Evolutionary conservation across 768 basidiomycete genomes (phyloP), one percentile per base, ranked within the genome.

Genomic region (Dacryopinax primogenitus): DNA sequence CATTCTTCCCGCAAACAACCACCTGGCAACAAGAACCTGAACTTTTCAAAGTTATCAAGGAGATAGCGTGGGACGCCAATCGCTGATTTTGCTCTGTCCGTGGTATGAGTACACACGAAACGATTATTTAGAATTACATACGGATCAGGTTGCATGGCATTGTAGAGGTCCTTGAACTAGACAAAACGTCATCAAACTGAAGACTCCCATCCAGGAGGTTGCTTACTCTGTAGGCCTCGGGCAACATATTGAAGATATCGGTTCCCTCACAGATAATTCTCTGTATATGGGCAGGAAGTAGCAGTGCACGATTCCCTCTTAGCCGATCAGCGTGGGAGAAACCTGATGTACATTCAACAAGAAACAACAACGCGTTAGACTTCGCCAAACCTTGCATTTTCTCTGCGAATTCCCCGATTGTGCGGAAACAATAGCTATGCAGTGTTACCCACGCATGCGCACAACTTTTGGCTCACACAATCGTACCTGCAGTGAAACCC

Each of bases 181-280:
- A 34, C 15, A 16, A n/a, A 15, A 67, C 26, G 23, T 37, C 67
- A 34, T 65, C 37, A 82, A 83, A 33, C 9, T 2, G 32, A 23
- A 11, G 36, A 36, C 18, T 28, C 28, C 21, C 9, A 2, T 26
- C 2, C 28, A 44, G 18, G 11, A 13, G 39, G 37, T 3, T 4
- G 11, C 7, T 18, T 21, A 37, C 34, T 11, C 63, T 9, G 39
- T 71, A 72, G 13, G 69, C 71, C 72, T 86, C 85, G 18, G 84
- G 85, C 9, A 85, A 72, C 84, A 85, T 85, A 13, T 78, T 81
- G 70, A 85, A 85, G 28, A 85, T 81, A 67, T 86, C 85, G 67
- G 80, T 81, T 2, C 84, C 84, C 23, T 72, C 73, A 70, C 85
- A 86, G 34, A 86, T 81, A 7, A 78, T 81, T 34, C 79, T 73